Conservation (phyloP, 106 monocot species). For the Dendrobium huoshanense region DNA sequence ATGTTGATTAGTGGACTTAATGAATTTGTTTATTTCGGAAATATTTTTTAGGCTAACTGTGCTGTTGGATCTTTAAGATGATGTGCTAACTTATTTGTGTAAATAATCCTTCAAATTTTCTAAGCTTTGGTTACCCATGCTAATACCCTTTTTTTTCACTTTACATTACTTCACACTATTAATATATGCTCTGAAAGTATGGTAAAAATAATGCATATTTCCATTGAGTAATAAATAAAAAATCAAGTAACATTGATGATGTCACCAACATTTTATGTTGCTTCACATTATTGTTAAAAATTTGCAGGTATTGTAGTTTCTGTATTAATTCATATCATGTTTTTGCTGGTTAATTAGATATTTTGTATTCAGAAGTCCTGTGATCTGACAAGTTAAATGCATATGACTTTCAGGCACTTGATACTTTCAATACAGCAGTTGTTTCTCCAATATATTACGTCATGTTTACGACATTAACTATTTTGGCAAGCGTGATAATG, state of each 20-base stretch:
- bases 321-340: background rate
- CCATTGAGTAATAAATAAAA: background rate
- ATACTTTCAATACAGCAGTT: constrained; percentile 64
- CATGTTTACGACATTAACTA: constrained; percentile 61
- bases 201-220: background rate
- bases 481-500: constrained; percentile 65
- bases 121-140: background rate
- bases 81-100: background rate
- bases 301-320: background rate
- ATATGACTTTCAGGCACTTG: constrained; percentile 42
- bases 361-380: background rate
- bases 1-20: background rate
- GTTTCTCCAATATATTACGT: constrained; percentile 65
- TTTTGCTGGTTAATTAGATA: background rate
- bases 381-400: background rate
- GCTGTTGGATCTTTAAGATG: background rate
- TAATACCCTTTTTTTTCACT: background rate
- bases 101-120: background rate
- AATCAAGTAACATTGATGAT: background rate
- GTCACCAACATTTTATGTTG: background rate
- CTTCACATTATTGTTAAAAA: background rate
- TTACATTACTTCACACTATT: background rate
- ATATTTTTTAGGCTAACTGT: background rate
- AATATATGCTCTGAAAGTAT: background rate
- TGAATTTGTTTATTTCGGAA: background rate